Evolutionary conservation across 208 protist genomes (phyloP), one percentile per base, ranked within the genome.

Genomic region (Crithidia bombi): DNA sequence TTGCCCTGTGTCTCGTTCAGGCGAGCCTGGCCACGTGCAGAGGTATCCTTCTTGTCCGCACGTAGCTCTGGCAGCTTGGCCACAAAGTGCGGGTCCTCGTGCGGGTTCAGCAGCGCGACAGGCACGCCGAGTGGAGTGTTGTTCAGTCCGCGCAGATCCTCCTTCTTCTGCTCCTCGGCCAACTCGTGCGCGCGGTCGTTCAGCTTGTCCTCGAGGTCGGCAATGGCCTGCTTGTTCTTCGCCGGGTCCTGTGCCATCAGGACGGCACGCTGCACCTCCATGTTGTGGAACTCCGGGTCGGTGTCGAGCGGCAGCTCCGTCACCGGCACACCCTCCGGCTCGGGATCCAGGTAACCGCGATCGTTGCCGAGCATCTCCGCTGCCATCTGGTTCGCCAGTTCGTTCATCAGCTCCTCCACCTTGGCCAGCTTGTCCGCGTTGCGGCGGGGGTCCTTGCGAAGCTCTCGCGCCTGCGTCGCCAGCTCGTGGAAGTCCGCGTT

Each of bases 161-260:
- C 79, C 59, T 59, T 64, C 64, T 84, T 80, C 63, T 86, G 81
- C 52, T 75, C 73, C 54, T 77, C 65, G 19, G 89, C 86, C 11
- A 94, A 76, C 67, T 82, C 72, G 46, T 82, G 73, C 3, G 86
- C 86, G 47, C 83, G 86, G 54, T 86, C 80, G 73, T 92, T 92
- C 14, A 94, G 76, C 43, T 70, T 35, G 38, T 82, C 82, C 78
- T 94, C 89, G 12, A 94, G 77, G 49, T 83, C 84, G 28, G 56
- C 25, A 52, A 91, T 89, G 14, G 72, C 58, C 23, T 66, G 69
- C 30, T 64, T 75, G 64, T 81, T 90, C 63, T 51, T 82, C 63
- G 51, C 65, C 54, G 67, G 81, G 68, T 90, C 87, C 70, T 88
- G 76, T 10, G 79, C 69, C 25, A 78, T 75, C 33, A 93, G 73